Conservation (phyloP, 2,329 filamentous ascomycete genomes). For the Didymella pinodella region DNA sequence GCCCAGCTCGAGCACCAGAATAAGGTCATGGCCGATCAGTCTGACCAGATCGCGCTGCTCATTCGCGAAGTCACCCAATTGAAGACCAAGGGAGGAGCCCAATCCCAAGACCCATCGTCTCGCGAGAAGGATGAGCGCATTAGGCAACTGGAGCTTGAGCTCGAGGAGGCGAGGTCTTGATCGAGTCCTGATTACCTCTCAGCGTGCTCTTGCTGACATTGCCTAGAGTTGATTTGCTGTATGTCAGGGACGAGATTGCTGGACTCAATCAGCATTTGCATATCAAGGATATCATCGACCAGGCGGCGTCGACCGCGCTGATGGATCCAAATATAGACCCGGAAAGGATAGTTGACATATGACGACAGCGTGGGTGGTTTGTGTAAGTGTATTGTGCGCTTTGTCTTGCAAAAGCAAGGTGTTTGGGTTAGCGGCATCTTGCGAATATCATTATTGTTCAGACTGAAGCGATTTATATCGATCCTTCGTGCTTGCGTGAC, state of each 20-base stretch:
- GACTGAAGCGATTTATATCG: not conserved
- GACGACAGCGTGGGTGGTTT: conserved; percentile 18
- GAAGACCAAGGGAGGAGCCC: conserved; percentile 74
- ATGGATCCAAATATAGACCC: conserved; percentile 12
- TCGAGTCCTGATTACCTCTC: conserved; percentile 7
- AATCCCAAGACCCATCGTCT: conserved; percentile 36
- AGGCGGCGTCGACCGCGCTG: conserved; percentile 8
- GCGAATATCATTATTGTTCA: conserved; percentile 16
- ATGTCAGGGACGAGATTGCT: conserved; percentile 15
- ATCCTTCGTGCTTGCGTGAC: not conserved
- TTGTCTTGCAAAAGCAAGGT: conserved; percentile 22
- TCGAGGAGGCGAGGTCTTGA: conserved; percentile 52
- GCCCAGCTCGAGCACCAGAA: conserved; percentile 78
- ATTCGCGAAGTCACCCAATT: conserved; percentile 69
- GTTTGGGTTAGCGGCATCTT: conserved; percentile 24
- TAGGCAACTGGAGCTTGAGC: conserved; percentile 51
- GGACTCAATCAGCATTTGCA: conserved; percentile 17
- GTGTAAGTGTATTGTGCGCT: conserved; percentile 22
- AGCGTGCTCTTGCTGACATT: conserved; percentile 2
- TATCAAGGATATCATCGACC: conserved; percentile 12
- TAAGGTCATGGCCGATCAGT: conserved; percentile 78
- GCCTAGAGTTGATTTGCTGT: conserved; percentile 4
- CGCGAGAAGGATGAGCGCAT: conserved; percentile 54
- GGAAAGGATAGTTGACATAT: conserved; percentile 14
- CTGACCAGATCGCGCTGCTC: conserved; percentile 74